These are phyloP conservation scores for Herpetomonas tarakana DNA, from an alignment of 208 protist genomes.

Conservation along the genomic window DNA sequence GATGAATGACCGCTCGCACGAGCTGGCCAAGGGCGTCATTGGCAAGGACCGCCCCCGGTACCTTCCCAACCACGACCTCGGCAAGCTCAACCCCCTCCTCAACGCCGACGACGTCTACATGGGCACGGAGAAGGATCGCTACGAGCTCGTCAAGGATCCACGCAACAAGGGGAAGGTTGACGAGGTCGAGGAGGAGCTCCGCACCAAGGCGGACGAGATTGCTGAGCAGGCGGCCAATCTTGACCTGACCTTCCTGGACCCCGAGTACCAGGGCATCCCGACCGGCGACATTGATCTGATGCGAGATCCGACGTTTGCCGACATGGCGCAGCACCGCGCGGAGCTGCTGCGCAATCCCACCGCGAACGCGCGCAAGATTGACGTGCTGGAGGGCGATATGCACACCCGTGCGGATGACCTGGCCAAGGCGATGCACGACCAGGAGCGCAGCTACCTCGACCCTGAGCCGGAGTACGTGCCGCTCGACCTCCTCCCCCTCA, in stretches of 20 bases:
- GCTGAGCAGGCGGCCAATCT: slow-evolving; percentile 19
- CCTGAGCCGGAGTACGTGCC: slow-evolving; percentile 57
- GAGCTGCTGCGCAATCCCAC: slow-evolving; percentile 38
- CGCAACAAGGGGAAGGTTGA: slow-evolving; percentile 51
- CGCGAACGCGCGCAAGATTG: slow-evolving; percentile 59
- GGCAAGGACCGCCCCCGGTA: slow-evolving; percentile 61
- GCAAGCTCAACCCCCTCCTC: slow-evolving; percentile 40
- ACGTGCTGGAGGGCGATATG: slow-evolving; percentile 66
- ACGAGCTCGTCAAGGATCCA: slow-evolving; percentile 61
- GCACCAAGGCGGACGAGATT: slow-evolving; percentile 27
- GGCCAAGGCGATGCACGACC: slow-evolving; percentile 43
- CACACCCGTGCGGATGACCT: slow-evolving; percentile 51
- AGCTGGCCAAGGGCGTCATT: slow-evolving; percentile 44
- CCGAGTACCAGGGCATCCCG: slow-evolving; percentile 73
- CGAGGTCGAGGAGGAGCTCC: slow-evolving; percentile 39
- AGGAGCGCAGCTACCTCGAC: slow-evolving; percentile 60
- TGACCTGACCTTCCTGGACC: slow-evolving; percentile 59
- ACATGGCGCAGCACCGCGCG: slow-evolving; percentile 39
- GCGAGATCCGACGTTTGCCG: slow-evolving; percentile 40
- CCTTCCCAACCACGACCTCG: slow-evolving; percentile 35
- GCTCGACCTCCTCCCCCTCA: slow-evolving; percentile 58
- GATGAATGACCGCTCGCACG: slow-evolving; percentile 46
- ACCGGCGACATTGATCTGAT: slow-evolving; percentile 48
- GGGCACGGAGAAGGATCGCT: slow-evolving; percentile 38
- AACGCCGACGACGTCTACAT: slow-evolving; percentile 44